Evolutionary conservation across 495 filamentous ascomycete species (phyloP).

Genomic region (Chaetomium tenue): DNA sequence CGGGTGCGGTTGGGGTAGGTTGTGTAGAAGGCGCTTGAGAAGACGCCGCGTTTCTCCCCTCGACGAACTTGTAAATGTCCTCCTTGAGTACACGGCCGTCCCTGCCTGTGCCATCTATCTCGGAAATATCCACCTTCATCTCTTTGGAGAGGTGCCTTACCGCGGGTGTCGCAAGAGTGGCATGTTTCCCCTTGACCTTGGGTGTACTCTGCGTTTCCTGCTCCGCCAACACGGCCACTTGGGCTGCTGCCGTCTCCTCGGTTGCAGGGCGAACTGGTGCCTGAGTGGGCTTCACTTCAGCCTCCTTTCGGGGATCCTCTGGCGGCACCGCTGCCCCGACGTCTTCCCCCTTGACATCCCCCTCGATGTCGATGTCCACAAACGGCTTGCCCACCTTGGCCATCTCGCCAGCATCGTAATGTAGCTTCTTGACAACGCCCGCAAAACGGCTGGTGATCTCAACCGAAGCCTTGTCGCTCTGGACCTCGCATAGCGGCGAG

Average conservation of each 20-base stretch:
- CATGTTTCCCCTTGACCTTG: constrained; percentile 51
- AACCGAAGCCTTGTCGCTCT: constrained; percentile 97
- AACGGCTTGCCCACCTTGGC: constrained; percentile 87
- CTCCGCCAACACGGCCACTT: constrained; percentile 4
- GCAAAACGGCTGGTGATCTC: constrained; percentile 96
- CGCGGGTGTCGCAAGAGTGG: constrained; percentile 82
- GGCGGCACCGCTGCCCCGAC: neutral
- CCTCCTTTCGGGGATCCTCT: neutral
- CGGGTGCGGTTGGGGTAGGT: constrained; percentile 16
- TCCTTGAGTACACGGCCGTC: constrained; percentile 91
- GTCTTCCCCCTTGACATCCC: constrained; percentile 49
- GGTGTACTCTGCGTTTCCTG: constrained; percentile 6
- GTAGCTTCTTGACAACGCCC: constrained; percentile 91
- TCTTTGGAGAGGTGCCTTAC: constrained; percentile 85
- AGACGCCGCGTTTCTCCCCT: constrained; percentile 39
- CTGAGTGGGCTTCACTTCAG: neutral
- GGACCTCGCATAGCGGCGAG: constrained; percentile 95
- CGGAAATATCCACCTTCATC: constrained; percentile 67
- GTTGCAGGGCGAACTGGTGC: constrained; percentile 8
- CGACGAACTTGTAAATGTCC: constrained; percentile 76
- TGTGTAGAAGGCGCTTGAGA: constrained; percentile 15
- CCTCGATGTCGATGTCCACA: constrained; percentile 71
- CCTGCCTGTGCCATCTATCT: constrained; percentile 82
- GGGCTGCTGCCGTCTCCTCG: constrained; percentile 18
- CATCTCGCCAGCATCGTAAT: constrained; percentile 95